Conservation (phyloP, 2,329 filamentous ascomycete genomes). For the Colletotrichum sp. region DNA sequence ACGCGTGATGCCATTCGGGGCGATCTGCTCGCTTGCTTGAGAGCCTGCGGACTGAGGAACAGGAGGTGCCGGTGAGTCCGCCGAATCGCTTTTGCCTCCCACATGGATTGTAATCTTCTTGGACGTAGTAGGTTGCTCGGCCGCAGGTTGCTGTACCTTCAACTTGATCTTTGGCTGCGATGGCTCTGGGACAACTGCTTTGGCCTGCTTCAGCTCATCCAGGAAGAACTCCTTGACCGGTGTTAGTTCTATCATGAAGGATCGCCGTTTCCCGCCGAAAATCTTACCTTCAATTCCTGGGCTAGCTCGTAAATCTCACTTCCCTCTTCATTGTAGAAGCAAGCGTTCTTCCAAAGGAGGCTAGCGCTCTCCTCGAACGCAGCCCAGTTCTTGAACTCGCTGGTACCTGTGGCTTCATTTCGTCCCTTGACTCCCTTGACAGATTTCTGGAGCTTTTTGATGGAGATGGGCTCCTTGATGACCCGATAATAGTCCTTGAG, state of each 20-base stretch:
- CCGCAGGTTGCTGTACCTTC: conserved; percentile 62
- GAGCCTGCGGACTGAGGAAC: conserved; percentile 39
- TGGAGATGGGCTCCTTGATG: conserved; percentile 80
- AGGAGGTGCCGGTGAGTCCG: conserved; percentile 55
- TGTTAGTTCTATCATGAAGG: not conserved
- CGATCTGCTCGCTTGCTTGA: conserved; percentile 35
- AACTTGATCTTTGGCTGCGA: conserved; percentile 81
- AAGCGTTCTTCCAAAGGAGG: conserved; percentile 86
- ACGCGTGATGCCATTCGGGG: conserved; percentile 29
- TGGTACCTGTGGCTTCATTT: conserved; percentile 64
- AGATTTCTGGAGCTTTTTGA: conserved; percentile 79
- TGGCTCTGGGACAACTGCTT: conserved; percentile 74
- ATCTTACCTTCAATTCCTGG: conserved; percentile 75
- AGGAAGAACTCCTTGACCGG: conserved; percentile 68
- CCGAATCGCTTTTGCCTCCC: conserved; percentile 61
- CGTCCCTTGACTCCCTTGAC: conserved; percentile 76
- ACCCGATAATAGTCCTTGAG: conserved; percentile 87
- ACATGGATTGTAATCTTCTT: conserved; percentile 78
- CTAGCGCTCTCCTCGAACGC: conserved; percentile 81
- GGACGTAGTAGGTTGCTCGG: conserved; percentile 34
- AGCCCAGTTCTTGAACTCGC: conserved; percentile 82
- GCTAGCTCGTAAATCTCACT: conserved; percentile 84
- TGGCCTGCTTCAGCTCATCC: conserved; percentile 73
- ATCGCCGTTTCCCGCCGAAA: no score
- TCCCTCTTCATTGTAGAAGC: conserved; percentile 89